Evolutionary conservation across 2,329 filamentous ascomycete genomes (phyloP), one percentile per base, ranked within the genome.

Genomic region (Fusarium cicatricum): DNA sequence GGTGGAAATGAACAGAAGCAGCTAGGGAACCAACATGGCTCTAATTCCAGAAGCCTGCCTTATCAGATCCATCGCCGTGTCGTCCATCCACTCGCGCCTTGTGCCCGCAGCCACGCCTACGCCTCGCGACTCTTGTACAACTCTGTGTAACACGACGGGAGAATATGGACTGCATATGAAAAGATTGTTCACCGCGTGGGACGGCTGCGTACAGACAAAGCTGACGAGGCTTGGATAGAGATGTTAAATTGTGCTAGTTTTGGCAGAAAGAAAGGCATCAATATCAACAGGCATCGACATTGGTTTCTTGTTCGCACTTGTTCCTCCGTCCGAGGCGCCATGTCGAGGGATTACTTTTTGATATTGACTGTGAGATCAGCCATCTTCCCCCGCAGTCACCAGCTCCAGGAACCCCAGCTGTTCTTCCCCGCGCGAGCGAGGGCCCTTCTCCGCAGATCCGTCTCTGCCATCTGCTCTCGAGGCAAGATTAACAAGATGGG

Each of bases 401-500:
- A 37, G 17, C 38, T 8, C 32, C 42, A 42, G 44, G 53, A 16
- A 33, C 14, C 51, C 54, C 55, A 62, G 61, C 61, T 60, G 45
- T 55, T 54, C 46, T 58, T 56, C 65, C 65, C 65, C 65, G 50
- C 65, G 55, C 65, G 37, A n/a, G n/a, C n/a, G n/a, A n/a, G n/a
- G n/a, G n/a, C 37, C 44, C 48, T 62, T 61, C 60, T 64, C 60
- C 60, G 58, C 60, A 63, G 58, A 61, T 61, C 58, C 33, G 44
- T 49, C 28, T 39, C 32, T 40, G 38, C 46, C 41, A 61, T 61
- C 53, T 52, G 51, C 46, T 49, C 40, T 42, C 36, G 17, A 21
- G 28, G 37, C 26, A 11, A 52, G 29, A 37, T 53, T 11, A 40
- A 45, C 14, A 34, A 44, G 51, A 43, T 45, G 40, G 44, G 36